phyloP scores from a whole-genome alignment of 2,329 filamentous ascomycete genomes.

The Botrytis cinerea region DNA sequence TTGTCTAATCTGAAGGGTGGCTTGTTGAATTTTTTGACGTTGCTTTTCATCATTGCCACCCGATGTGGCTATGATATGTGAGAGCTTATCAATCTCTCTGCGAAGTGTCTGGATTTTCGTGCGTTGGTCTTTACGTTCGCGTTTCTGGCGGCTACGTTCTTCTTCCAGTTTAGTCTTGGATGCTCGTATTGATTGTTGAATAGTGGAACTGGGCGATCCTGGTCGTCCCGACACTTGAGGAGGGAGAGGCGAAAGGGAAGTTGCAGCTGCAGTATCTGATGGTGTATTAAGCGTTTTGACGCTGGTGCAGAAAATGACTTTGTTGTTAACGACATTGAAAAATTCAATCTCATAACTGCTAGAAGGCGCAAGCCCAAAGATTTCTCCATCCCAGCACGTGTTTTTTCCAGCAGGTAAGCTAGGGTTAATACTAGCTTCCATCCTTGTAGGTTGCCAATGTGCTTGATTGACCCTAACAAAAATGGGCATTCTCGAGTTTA shows the following conservation, averaged over 20 bases:
- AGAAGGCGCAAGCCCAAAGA: conserved; percentile 67
- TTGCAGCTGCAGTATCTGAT: conserved; percentile 39
- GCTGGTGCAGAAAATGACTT: conserved; percentile 70
- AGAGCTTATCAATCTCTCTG: conserved; percentile 73
- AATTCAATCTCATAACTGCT: conserved; percentile 81
- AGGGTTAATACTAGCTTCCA: conserved; percentile 53
- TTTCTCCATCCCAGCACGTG: conserved; percentile 68
- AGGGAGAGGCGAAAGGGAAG: conserved; percentile 41
- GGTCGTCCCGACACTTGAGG: conserved; percentile 66
- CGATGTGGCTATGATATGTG: conserved; percentile 64
- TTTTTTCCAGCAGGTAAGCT: conserved; percentile 45
- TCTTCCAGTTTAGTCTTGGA: conserved; percentile 71
- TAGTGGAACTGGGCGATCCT: conserved; percentile 74
- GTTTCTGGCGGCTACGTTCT: conserved; percentile 68
- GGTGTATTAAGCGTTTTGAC: conserved; percentile 48
- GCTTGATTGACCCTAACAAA: conserved; percentile 78
- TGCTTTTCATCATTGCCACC: conserved; percentile 76
- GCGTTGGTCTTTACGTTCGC: conserved; percentile 73
- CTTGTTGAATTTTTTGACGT: conserved; percentile 73
- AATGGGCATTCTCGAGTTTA: conserved; percentile 73
- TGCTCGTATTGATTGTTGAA: conserved; percentile 73
- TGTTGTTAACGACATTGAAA: conserved; percentile 64
- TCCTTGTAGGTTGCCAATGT: conserved; percentile 76
- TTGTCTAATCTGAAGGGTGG: conserved; percentile 71
- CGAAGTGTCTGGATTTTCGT: conserved; percentile 65